Evolutionary conservation across 2,329 filamentous ascomycete genomes (phyloP).

Genomic region (Fusarium euwallaceae): DNA sequence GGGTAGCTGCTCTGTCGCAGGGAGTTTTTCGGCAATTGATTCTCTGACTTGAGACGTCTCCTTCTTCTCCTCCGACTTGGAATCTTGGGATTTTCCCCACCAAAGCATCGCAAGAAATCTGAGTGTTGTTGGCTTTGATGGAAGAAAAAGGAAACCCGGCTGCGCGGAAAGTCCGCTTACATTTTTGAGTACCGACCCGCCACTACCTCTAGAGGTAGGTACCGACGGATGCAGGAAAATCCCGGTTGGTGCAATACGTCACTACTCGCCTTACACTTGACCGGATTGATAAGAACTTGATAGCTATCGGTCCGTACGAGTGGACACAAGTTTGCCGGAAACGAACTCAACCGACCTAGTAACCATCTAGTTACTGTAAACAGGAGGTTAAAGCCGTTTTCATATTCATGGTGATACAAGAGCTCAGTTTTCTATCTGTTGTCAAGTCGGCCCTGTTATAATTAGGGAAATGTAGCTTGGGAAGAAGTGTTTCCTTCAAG

Average conservation of each 20-base stretch:
- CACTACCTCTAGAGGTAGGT: constrained; percentile 13
- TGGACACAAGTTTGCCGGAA: neutral
- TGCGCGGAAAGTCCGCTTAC: constrained; percentile 25
- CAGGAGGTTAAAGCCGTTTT: neutral
- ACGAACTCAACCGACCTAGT: neutral
- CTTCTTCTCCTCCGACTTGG: constrained; percentile 49
- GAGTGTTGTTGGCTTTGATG: neutral
- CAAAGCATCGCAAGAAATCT: constrained; percentile 53
- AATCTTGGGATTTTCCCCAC: constrained; percentile 57
- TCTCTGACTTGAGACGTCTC: constrained; percentile 42
- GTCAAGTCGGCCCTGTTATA: neutral
- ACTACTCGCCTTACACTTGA: neutral
- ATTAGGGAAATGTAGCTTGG: neutral
- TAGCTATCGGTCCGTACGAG: neutral
- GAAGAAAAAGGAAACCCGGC: constrained; percentile 8
- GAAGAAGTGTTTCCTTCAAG: neutral
- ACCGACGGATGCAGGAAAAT: neutral
- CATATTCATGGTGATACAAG: neutral
- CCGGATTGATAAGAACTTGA: neutral
- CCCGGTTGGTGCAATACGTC: constrained; percentile 1
- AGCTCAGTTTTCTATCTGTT: neutral
- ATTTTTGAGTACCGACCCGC: constrained; percentile 37
- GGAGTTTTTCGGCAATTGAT: constrained; percentile 63
- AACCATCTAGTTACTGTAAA: no score
- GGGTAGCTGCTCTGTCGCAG: constrained; percentile 65